Base-by-base conservation (phyloP, 768 basidiomycete species). In the Leccinum uliginosum region DNA sequence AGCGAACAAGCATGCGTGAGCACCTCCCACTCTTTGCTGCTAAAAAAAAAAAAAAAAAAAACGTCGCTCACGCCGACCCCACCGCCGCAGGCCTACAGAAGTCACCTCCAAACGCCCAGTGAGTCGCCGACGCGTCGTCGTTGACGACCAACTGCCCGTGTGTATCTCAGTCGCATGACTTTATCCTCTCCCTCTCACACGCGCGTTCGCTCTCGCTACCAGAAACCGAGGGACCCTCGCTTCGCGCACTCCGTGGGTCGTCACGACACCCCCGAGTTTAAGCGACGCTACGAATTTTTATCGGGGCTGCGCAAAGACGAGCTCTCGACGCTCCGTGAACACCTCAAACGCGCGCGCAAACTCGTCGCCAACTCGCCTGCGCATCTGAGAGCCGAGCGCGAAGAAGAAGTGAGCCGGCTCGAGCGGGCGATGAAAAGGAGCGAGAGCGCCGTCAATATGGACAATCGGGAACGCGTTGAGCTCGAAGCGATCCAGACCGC, bases 151-250 rank as follows among this genome's bases (percentile, higher is more conserved):
- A 38, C 81, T 84, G 59, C 66, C 79, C 44, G 93, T 91, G 65
- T 56, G 87, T 51, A 51, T 44, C 43, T 57, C 54, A 40, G 4
- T 15, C 40, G n/a, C 10, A 19, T 6, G 21, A 15, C 8, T 21
- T 24, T 3, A 24, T 24, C 45, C 10, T n/a, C 8, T 59, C 19
- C 1, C 17, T 47, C 26, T 32, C 17, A 12, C 17, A 27, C 6
- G 19, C 6, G 19, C 34, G 17, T 38, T 56, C 29, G 32, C 49
- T 24, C 26, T 24, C 26, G 6, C 23, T 10, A 35, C 55, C 51
- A 95, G 93, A 82, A 86, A 72, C 70, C 85, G 14, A 83, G 93
- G 29, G 94, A 98, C 73, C 94, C 95, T 1, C 83, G 94, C 48
- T 98, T 98, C 73, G 75, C 88, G 26, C 79, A 84, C 26, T 72